A percentile compares a stretch with the other conserved stretches of the same genome.
Conservation (phyloP, 106 monocot genomes). For the Iris macrosiphon region DNA sequence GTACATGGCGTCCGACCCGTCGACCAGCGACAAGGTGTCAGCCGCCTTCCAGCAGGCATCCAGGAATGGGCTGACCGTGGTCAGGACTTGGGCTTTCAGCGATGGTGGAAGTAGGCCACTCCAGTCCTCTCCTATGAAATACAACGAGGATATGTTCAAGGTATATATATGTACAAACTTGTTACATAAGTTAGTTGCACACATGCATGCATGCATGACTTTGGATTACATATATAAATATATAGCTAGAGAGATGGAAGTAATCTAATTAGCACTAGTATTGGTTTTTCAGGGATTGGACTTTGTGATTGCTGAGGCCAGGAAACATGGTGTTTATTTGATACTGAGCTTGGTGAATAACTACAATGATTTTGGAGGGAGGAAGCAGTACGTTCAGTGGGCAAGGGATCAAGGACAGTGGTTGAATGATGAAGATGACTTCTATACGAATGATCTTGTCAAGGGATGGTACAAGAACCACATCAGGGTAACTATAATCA, state of each 20-base stretch:
- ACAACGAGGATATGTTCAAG: slow-evolving; percentile 11
- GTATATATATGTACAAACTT: slow-evolving; percentile 7
- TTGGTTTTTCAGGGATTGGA: slow-evolving; percentile 36
- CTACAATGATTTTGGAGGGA: slow-evolving; percentile 59
- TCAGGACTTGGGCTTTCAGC: slow-evolving; percentile 21
- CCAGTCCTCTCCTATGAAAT: slow-evolving; percentile 7
- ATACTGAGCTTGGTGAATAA: slow-evolving; percentile 59
- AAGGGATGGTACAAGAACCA: slow-evolving; percentile 59
- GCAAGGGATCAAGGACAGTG: slow-evolving; percentile 25
- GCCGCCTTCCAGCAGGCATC: slow-evolving; percentile 4
- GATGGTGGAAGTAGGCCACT: slow-evolving; percentile 15
- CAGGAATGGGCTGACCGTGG: slow-evolving; percentile 1
- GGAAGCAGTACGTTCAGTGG: slow-evolving; percentile 63
- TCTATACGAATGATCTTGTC: slow-evolving; percentile 36
- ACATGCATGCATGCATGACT: no score
- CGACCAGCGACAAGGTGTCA: neutral
- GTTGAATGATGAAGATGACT: slow-evolving; percentile 45
- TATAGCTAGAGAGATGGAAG: no score
- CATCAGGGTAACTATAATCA: slow-evolving; percentile 31
- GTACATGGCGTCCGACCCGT: neutral
- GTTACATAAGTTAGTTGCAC: no score
- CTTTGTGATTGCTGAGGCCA: slow-evolving; percentile 51
- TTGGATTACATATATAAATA: no score
- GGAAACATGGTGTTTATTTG: slow-evolving; percentile 31
- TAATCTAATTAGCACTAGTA: no score